Percentiles rank a stretch among this genome's conserved stretches.
These are phyloP conservation scores for Corymbia citriodora DNA, from an alignment of 441 rosid genomes.

Conservation along the genomic window DNA sequence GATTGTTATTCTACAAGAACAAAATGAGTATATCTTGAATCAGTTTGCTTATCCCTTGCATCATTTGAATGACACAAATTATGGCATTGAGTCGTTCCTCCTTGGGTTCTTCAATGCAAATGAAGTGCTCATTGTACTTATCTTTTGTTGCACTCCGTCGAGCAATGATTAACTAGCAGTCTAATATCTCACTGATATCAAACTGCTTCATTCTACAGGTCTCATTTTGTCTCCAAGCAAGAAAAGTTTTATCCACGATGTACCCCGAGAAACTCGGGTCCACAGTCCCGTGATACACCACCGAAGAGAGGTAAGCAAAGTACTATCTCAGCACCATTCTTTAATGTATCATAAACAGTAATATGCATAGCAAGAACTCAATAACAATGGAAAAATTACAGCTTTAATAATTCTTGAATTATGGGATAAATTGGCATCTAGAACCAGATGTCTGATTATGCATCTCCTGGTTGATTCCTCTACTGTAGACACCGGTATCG, in stretches of 20 bases:
- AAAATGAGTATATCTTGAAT: background rate
- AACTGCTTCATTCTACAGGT: slow-evolving; percentile 21
- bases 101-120: background rate
- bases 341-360: background rate
- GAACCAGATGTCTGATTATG: background rate
- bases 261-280: slow-evolving; percentile 77
- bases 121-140: background rate
- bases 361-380: background rate
- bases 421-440: background rate
- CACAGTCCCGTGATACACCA: slow-evolving; percentile 91
- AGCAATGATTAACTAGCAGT: background rate
- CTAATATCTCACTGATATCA: background rate
- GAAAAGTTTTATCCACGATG: slow-evolving; percentile 81
- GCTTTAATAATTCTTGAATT: background rate
- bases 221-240: slow-evolving; percentile 64
- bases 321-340: background rate
- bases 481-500: slow-evolving; percentile 88
- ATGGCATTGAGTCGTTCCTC: background rate
- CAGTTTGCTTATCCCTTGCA: background rate
- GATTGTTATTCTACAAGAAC: background rate
- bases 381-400: background rate
- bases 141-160: background rate
- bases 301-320: slow-evolving; percentile 76
- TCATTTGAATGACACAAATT: background rate
- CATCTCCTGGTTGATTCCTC: slow-evolving; percentile 1